Percentiles rank a stretch among this genome's conserved stretches.
These are phyloP conservation scores for Alternaria metachromatica DNA, from an alignment of 2,329 filamentous ascomycete species.

Conservation along the genomic window DNA sequence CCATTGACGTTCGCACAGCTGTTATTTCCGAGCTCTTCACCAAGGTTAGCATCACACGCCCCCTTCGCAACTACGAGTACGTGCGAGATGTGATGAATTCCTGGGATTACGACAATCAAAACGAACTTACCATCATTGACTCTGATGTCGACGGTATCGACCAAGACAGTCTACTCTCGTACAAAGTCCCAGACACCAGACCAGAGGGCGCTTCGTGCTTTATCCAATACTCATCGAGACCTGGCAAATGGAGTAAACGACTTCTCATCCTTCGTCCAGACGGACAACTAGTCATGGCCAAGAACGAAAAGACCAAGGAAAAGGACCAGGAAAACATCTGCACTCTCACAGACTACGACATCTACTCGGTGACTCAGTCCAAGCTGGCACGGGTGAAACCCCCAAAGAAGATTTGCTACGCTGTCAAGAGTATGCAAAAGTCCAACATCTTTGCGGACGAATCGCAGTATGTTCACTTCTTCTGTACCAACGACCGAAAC, in stretches of 20 bases:
- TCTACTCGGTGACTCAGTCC: slow-evolving; percentile 77
- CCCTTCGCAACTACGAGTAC: slow-evolving; percentile 83
- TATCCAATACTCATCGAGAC: slow-evolving; percentile 80
- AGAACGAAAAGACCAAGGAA: slow-evolving; percentile 64
- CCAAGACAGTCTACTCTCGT: slow-evolving; percentile 68
- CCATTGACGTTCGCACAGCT: slow-evolving; percentile 69
- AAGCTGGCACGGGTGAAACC: slow-evolving; percentile 77
- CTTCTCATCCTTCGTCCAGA: slow-evolving; percentile 75
- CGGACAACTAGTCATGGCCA: slow-evolving; percentile 75
- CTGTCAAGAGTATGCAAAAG: slow-evolving; percentile 91
- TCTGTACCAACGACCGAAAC: slow-evolving; percentile 76
- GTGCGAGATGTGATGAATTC: slow-evolving; percentile 90
- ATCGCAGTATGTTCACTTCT: slow-evolving; percentile 90
- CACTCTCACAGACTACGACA: slow-evolving; percentile 90
- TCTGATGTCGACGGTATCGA: slow-evolving; percentile 61
- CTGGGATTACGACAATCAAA: slow-evolving; percentile 84
- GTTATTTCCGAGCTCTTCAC: slow-evolving; percentile 80
- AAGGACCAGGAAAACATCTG: slow-evolving; percentile 76
- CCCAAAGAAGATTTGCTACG: slow-evolving; percentile 84
- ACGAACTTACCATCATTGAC: slow-evolving; percentile 72
- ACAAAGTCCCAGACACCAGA: slow-evolving; percentile 67
- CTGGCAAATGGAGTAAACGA: slow-evolving; percentile 88
- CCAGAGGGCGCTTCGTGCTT: slow-evolving; percentile 72
- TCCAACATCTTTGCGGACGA: slow-evolving; percentile 81
- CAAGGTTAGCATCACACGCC: slow-evolving; percentile 78